These are phyloP conservation scores for Ophiostoma ulmi DNA, from an alignment of 2,329 filamentous ascomycete genomes.

Conservation along the genomic window DNA sequence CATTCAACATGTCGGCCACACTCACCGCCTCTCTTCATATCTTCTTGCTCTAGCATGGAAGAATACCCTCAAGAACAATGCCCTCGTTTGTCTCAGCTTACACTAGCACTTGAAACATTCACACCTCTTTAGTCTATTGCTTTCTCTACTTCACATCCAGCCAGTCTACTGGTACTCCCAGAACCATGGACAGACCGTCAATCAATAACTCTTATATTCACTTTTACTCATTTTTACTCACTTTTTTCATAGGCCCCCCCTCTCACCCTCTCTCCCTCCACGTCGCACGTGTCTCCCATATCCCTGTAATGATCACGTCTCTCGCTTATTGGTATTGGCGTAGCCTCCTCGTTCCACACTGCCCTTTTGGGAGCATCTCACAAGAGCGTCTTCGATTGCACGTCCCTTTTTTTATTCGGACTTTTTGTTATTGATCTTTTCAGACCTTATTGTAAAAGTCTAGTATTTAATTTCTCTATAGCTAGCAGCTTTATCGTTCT, in stretches of 20 bases:
- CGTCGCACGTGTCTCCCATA: neutral
- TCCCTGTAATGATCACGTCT: slow-evolving; percentile 13
- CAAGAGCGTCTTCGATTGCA: neutral
- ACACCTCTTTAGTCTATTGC: neutral
- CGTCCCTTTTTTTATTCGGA: neutral
- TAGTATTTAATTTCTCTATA: neutral
- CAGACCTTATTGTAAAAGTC: neutral
- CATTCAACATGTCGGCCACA: neutral
- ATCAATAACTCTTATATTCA: neutral
- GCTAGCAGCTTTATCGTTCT: neutral
- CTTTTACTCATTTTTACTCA: neutral
- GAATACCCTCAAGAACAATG: neutral
- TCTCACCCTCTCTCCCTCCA: neutral
- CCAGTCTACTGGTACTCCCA: neutral
- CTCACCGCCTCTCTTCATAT: neutral
- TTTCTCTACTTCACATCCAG: neutral
- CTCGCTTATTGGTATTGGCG: slow-evolving; percentile 7
- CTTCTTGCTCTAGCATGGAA: neutral
- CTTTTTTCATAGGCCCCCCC: neutral
- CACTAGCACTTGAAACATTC: neutral
- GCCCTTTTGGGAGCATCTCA: slow-evolving; percentile 15
- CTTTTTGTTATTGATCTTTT: neutral
- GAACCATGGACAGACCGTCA: neutral
- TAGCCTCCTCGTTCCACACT: slow-evolving; percentile 21
- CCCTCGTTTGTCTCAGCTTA: neutral